Percentiles rank a stretch among this genome's conserved stretches.
Evolutionary conservation across 805 yeast species (phyloP).

Genomic region (Wickerhamiella slavikovae): DNA sequence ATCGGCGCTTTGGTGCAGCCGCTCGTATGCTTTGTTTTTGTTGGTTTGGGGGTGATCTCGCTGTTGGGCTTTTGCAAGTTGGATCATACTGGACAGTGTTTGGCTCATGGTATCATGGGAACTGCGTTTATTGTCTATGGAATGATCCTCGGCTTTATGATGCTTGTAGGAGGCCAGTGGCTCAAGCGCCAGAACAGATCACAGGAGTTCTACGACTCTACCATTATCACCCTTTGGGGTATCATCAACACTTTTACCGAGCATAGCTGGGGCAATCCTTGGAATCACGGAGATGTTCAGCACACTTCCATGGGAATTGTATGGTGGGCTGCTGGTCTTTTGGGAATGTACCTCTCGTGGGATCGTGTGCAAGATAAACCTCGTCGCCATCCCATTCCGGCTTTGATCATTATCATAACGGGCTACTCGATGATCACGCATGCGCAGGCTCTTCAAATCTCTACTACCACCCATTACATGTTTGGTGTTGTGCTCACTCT

Average conservation of each 20-base stretch:
- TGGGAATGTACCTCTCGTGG: conserved; percentile 61
- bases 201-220: conserved; percentile 73
- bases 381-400: conserved; percentile 60
- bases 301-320: conserved; percentile 92
- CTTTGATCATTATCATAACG: conserved; percentile 62
- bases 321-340: conserved; percentile 88
- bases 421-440: conserved; percentile 94
- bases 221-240: conserved; percentile 75
- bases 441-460: conserved; percentile 48
- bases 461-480: conserved; percentile 73
- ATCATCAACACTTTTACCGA: conserved; percentile 88
- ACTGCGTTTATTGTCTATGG: conserved; percentile 70
- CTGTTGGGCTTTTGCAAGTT: conserved; percentile 75
- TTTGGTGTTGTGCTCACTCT: conserved; percentile 65
- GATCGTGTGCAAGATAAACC: conserved; percentile 25
- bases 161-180: conserved; percentile 47
- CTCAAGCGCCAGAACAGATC: conserved; percentile 27
- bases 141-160: conserved; percentile 39
- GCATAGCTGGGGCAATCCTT: conserved; percentile 87
- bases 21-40: conserved; percentile 51
- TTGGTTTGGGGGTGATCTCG: conserved; percentile 64
- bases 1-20: conserved; percentile 20
- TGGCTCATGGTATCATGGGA: conserved; percentile 97
- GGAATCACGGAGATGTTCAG: conserved; percentile 89
- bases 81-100: conserved; percentile 76